These are phyloP conservation scores for Trichosporon coremiiforme DNA, from an alignment of 1,284 basidiomycete species.

Conservation along the genomic window DNA sequence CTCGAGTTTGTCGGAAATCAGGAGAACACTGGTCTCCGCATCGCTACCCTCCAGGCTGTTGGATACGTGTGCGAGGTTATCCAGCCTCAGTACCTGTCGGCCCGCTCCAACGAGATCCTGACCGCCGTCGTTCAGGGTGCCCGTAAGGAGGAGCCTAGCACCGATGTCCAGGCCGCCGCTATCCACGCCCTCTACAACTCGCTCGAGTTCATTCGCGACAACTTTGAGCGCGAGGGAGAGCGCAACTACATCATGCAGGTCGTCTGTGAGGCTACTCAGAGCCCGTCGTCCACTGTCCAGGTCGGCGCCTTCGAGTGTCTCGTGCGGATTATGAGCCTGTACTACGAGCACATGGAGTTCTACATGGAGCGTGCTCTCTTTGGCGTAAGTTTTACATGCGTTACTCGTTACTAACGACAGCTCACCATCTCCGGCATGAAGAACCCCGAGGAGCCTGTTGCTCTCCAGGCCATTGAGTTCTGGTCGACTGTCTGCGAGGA, in stretches of 20 bases:
- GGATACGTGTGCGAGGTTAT: conserved; percentile 97
- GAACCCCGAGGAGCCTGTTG: conserved; percentile 85
- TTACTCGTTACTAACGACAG: conserved; percentile 58
- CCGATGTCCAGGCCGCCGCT: conserved; percentile 92
- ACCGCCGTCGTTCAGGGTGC: conserved; percentile 99
- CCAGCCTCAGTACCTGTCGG: conserved; percentile 83
- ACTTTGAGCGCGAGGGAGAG: conserved; percentile 97
- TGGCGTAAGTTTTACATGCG: conserved; percentile 65
- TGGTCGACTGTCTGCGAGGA: conserved; percentile 99
- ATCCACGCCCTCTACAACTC: conserved; percentile 93
- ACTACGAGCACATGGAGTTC: conserved; percentile 98
- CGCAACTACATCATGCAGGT: conserved; percentile 99
- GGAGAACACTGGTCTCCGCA: conserved; percentile 74
- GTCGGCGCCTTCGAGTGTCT: conserved; percentile 93
- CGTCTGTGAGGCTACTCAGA: conserved; percentile 97
- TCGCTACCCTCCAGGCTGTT: conserved; percentile 90
- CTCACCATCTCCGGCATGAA: conserved; percentile 99
- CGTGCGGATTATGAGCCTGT: conserved; percentile 94
- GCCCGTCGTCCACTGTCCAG: conserved; percentile 73
- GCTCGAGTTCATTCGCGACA: conserved; percentile 94
- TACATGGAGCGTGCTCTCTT: conserved; percentile 99
- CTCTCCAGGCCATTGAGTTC: conserved; percentile 96
- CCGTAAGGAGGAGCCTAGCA: conserved; percentile 90
- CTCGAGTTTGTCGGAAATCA: conserved; percentile 82
- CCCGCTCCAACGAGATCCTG: conserved; percentile 94